Percentiles rank a stretch among this genome's conserved stretches.
Evolutionary conservation across 805 yeast species (phyloP).

Genomic region (Hemisphaericaspora nanyangensis): DNA sequence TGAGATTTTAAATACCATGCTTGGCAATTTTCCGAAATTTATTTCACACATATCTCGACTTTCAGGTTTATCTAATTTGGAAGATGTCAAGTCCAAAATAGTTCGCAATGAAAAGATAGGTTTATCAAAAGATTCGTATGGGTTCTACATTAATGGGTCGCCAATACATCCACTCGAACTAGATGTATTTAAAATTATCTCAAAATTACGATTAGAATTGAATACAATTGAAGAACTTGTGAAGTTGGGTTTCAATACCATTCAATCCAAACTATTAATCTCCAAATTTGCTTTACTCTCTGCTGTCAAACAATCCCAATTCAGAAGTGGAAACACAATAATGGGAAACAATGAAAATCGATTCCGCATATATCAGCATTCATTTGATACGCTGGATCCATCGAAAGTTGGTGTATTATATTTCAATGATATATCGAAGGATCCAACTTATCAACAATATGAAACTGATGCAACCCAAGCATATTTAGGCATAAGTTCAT

Average conservation of each 20-base stretch:
- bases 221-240: constrained; percentile 19
- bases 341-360: constrained; percentile 33
- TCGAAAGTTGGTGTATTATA: constrained; percentile 49
- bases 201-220: constrained; percentile 31
- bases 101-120: constrained; percentile 34
- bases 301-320: constrained; percentile 37
- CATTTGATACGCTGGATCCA: constrained; percentile 13
- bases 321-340: constrained; percentile 27
- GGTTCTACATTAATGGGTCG: constrained; percentile 70
- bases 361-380: constrained; percentile 26
- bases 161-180: constrained; percentile 45
- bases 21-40: constrained; percentile 55
- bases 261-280: constrained; percentile 31
- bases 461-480: constrained; percentile 38
- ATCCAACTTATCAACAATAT: constrained; percentile 48
- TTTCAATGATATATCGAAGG: constrained; percentile 74
- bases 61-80: constrained; percentile 8
- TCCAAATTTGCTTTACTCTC: constrained; percentile 36
- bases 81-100: constrained; percentile 23
- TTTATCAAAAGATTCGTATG: constrained; percentile 35
- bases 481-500: constrained; percentile 31
- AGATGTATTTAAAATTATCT: constrained; percentile 40
- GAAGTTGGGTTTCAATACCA: constrained; percentile 24
- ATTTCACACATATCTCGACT: constrained; percentile 31
- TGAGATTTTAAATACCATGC: constrained; percentile 33